Conservation (phyloP, 2,329 filamentous ascomycete genomes). For the Niveomyces coronatus region DNA sequence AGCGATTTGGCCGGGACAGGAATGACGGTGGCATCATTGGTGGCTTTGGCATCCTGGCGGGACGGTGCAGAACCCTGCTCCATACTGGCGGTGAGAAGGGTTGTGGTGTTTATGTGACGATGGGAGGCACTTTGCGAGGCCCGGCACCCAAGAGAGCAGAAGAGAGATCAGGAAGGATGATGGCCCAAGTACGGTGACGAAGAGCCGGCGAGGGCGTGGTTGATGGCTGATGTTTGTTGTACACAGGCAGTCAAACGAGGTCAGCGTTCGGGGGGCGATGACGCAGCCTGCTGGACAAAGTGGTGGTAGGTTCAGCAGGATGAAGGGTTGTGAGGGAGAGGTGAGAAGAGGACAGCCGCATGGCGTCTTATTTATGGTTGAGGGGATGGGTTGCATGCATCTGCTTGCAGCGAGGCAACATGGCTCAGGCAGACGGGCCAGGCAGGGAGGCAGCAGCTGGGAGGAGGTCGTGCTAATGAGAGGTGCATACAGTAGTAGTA, state of each 20-base stretch:
- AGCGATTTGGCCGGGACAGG: slow-evolving; percentile 1
- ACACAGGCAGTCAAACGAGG: no score
- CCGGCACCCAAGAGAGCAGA: no score
- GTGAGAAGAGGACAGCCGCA: neutral
- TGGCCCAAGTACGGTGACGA: no score
- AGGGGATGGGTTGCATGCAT: slow-evolving; percentile 4
- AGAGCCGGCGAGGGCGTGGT: no score
- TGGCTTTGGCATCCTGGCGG: slow-evolving; percentile 1
- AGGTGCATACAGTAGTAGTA: no score
- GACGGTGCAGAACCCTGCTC: slow-evolving; percentile 5
- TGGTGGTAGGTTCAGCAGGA: no score
- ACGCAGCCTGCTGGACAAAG: no score
- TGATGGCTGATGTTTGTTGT: no score
- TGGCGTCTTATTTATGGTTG: slow-evolving; percentile 5
- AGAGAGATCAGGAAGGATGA: no score
- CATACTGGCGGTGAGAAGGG: neutral
- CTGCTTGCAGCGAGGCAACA: slow-evolving; percentile 4
- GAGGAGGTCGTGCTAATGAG: no score
- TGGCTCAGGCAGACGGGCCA: slow-evolving; percentile 7
- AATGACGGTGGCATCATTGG: neutral
- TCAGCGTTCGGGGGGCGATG: no score
- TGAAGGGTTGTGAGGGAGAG: neutral
- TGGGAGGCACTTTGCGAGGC: neutral
- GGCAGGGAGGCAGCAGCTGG: no score
- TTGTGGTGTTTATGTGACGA: neutral